These are phyloP conservation scores for Nosema granulosis DNA, from an alignment of 371 early-diverging fungal genomes.

Conservation along the genomic window DNA sequence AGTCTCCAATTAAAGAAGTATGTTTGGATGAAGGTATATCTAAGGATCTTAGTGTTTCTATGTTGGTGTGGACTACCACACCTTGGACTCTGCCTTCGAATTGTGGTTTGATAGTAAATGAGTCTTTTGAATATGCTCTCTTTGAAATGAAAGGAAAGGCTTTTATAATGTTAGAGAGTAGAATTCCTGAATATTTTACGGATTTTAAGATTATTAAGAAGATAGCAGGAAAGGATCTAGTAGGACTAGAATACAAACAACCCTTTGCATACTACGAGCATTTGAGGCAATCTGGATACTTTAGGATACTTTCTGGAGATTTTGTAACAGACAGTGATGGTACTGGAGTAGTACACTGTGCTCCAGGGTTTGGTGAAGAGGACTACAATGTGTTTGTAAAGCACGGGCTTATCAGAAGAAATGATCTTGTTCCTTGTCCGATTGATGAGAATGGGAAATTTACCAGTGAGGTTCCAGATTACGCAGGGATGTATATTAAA, in stretches of 20 bases:
- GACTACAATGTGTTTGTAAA: constrained; percentile 90
- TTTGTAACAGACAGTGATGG: constrained; percentile 92
- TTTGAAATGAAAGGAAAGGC: constrained; percentile 71
- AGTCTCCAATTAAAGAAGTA: no score
- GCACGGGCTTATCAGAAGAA: constrained; percentile 78
- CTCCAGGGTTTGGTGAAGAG: constrained; percentile 99
- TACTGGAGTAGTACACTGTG: constrained; percentile 98
- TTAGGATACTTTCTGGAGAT: constrained; percentile 77
- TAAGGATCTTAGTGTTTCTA: constrained; percentile 72
- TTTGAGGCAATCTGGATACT: constrained; percentile 71
- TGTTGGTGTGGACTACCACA: constrained; percentile 98
- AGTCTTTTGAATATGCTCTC: constrained; percentile 85
- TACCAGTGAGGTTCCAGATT: constrained; percentile 73
- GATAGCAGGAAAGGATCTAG: constrained; percentile 76
- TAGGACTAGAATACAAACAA: constrained; percentile 82
- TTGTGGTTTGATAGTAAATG: constrained; percentile 85
- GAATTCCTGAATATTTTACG: constrained; percentile 53
- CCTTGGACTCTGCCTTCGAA: constrained; percentile 99
- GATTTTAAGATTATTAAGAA: constrained; percentile 73
- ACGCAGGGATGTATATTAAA: constrained; percentile 79
- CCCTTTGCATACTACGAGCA: constrained; percentile 78
- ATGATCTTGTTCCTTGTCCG: constrained; percentile 80
- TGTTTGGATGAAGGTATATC: no score
- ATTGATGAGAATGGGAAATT: constrained; percentile 85
- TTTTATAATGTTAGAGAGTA: constrained; percentile 46